Evolutionary conservation across 768 basidiomycete species (phyloP).

Genomic region (Lyophyllum decastes): DNA sequence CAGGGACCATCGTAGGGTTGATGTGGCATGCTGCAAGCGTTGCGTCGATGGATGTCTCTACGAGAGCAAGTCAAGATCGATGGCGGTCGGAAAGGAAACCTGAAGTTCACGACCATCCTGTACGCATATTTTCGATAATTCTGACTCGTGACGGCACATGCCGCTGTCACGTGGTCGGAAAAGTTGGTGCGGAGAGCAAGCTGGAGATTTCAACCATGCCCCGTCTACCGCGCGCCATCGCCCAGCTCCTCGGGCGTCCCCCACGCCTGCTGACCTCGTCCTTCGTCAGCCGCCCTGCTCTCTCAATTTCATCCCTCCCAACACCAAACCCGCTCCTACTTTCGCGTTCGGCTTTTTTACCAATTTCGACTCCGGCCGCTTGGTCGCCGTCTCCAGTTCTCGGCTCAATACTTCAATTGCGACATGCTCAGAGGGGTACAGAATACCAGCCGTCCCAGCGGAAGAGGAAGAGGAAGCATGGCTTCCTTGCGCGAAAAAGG

Average conservation of each 20-base stretch:
- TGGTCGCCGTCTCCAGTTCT: constrained; percentile 35
- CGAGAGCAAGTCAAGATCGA: constrained; percentile 20
- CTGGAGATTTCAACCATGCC: constrained; percentile 33
- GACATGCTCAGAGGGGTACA: constrained; percentile 73
- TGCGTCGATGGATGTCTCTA: constrained; percentile 5
- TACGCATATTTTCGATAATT: constrained; percentile 13
- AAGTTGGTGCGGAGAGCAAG: not conserved
- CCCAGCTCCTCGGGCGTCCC: constrained; percentile 35
- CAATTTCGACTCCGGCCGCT: constrained; percentile 18
- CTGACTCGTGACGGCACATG: constrained; percentile 21
- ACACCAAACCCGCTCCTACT: constrained; percentile 21
- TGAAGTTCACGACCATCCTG: constrained; percentile 21
- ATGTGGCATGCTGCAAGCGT: constrained; percentile 36
- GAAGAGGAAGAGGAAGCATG: constrained; percentile 89
- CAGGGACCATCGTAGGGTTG: constrained; percentile 50
- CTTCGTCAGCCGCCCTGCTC: constrained; percentile 14
- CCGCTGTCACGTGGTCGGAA: constrained; percentile 20
- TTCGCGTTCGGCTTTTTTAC: constrained; percentile 23
- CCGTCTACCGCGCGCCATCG: constrained; percentile 40
- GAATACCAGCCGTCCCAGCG: constrained; percentile 98
- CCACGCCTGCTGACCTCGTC: constrained; percentile 28
- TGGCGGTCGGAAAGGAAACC: constrained; percentile 25
- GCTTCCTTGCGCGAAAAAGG: constrained; percentile 80
- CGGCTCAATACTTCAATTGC: constrained; percentile 50
- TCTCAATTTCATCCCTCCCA: constrained; percentile 12